Base-by-base conservation (phyloP, 2,329 filamentous ascomycete genomes). In the Scytalidium sp. region DNA sequence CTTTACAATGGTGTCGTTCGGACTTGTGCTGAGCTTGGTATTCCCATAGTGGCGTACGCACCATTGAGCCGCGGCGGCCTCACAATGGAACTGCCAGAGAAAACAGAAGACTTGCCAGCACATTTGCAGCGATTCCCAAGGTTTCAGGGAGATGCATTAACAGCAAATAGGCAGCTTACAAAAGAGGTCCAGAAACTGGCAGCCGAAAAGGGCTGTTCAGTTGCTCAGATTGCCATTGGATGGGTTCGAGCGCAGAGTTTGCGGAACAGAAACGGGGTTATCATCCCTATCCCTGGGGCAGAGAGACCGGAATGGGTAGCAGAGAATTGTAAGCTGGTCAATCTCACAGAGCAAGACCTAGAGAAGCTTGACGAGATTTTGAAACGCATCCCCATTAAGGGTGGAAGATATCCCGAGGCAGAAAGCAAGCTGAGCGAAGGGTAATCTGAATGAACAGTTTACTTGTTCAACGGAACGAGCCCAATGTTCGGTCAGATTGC, bases 21-120 rank as follows among this genome's bases (percentile, higher is more conserved):
- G 7, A 73, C 78, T 0, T 85, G 82, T 58, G 74, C 70, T 1
- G 76, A 92, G 62, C 49, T 55, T 10, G 67, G 60, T 1, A 56
- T 75, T 0, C 67, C 72, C 1, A 74, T 67, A 40, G 67, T 75
- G 1, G 72, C 72, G 1, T 75, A 72, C 47, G 72, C 72, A 17
- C 73, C 73, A 0, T 57, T 75, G 0, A 72, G 73, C 1, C 70
- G 75, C 23, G 73, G 73, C 15, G 74, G 71, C 70, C 66, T 76
- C 0, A n/a, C n/a, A n/a, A n/a, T n/a, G n/a, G n/a, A n/a, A n/a
- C n/a, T n/a, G n/a, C n/a, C n/a, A n/a, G n/a, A n/a, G n/a, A n/a
- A n/a, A n/a, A n/a, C n/a, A n/a, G n/a, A 46, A 6, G 50, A 51
- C 19, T n/a, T 48, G 6, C 32, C 32, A 10, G 6, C 13, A n/a